A percentile compares a stretch with the other conserved stretches of the same genome.
Evolutionary conservation across 495 filamentous ascomycete genomes (phyloP).

Genomic region (Tuber melanosporum): DNA sequence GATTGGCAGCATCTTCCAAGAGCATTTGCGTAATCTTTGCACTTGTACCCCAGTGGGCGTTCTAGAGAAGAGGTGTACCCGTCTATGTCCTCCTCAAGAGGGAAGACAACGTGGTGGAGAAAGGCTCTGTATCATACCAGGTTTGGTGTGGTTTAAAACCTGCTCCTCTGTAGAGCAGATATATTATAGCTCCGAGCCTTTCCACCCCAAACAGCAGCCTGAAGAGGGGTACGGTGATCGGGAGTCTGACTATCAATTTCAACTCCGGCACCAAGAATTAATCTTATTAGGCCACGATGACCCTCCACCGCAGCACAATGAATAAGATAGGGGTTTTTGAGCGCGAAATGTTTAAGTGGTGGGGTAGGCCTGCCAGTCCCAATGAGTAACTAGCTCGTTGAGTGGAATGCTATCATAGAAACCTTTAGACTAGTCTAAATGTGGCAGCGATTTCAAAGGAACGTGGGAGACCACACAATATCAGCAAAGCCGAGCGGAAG

Average conservation of each 20-base stretch:
- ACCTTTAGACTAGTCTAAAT: not conserved
- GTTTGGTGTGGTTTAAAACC: not conserved
- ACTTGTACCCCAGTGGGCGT: not conserved
- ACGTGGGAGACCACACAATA: not conserved
- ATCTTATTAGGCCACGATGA: not conserved
- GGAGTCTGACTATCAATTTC: too few species aligned
- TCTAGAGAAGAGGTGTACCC: not conserved
- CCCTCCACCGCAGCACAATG: not conserved
- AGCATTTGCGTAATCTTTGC: not conserved
- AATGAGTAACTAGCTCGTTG: not conserved
- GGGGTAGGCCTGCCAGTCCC: not conserved
- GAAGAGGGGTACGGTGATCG: too few species aligned
- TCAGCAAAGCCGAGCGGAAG: not conserved
- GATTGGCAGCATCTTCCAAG: not conserved
- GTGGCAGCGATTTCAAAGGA: not conserved
- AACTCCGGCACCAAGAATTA: not conserved
- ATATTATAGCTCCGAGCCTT: too few species aligned
- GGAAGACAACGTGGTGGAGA: not conserved
- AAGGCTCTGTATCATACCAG: not conserved
- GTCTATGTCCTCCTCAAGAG: not conserved
- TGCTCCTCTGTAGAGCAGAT: too few species aligned
- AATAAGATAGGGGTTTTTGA: not conserved
- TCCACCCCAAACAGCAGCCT: too few species aligned
- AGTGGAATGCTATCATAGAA: not conserved
- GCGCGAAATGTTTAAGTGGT: not conserved